phyloP scores from a whole-genome alignment of 2,329 filamentous ascomycete genomes.

The Ascochyta koolunga region DNA sequence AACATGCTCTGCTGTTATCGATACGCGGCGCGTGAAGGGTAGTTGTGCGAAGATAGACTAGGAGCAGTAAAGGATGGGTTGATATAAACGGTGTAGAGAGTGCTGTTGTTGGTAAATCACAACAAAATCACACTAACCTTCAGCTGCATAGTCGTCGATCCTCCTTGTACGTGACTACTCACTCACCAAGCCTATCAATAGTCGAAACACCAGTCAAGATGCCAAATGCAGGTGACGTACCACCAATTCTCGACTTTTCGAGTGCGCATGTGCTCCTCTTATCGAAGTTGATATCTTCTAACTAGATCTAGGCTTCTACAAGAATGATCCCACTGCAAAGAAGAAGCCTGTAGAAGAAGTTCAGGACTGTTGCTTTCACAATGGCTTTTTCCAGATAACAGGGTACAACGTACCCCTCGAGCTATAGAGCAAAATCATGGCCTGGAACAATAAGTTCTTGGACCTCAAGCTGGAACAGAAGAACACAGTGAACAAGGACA shows the following conservation, averaged over 20 bases:
- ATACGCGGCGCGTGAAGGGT: constrained; percentile 7
- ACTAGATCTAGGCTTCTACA: constrained; percentile 34
- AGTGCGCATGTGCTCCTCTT: constrained; percentile 11
- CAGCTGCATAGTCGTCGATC: not conserved
- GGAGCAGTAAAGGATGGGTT: not conserved
- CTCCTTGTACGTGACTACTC: not conserved
- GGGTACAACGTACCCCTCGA: constrained; percentile 49
- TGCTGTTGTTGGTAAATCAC: not conserved
- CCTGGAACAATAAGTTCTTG: constrained; percentile 51
- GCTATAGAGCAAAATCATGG: constrained; percentile 48
- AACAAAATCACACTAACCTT: not conserved
- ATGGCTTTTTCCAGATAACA: constrained; percentile 56
- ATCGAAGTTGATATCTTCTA: not conserved
- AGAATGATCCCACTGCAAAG: constrained; percentile 18
- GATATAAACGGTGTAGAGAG: constrained; percentile 3
- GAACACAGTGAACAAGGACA: constrained; percentile 47
- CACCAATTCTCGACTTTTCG: constrained; percentile 38
- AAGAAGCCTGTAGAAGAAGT: constrained; percentile 37
- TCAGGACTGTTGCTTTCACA: constrained; percentile 39
- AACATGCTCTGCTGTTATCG: constrained; percentile 1
- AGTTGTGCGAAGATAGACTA: not conserved
- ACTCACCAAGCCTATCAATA: not conserved
- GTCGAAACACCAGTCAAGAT: constrained; percentile 17
- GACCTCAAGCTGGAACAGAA: constrained; percentile 51
- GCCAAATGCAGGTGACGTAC: constrained; percentile 29